Base-by-base conservation (phyloP, 2,329 filamentous ascomycete genomes). In the Nothophoma quercina region DNA sequence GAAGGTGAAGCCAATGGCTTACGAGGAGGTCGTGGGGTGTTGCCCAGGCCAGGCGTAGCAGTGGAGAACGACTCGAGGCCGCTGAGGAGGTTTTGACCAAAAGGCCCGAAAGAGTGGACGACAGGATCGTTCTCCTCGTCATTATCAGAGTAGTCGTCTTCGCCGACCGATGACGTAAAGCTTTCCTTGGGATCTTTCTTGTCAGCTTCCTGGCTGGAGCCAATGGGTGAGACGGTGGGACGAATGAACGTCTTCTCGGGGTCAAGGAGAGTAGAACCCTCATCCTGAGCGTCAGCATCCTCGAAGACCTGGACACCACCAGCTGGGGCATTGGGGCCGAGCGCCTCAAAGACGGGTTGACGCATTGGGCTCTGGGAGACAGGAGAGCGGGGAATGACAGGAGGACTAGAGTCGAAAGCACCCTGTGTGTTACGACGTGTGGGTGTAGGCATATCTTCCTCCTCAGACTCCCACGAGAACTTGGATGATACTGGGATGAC, bases 41-140 rank as follows among this genome's bases (percentile, higher is more conserved):
- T 72, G 64, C 62, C 73, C 62, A 52, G 69, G 16, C 47, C 58
- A 19, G 89, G 89, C 7, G 90, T 90, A 45, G 64, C 59, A 34
- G 78, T 80, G 4, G 90, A 83, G 78, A 97, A 89, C 2, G 89
- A 90, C 18, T 90, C 89, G 72, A 97, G 83, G 21, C 90, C 87
- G 56, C 85, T 85, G n/a, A 93, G 86, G 29, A 96, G 81, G 69
- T 96, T 91, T 46, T 90, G 89, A 33, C 91, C 92, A 68, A 90
- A 96, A 1, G 92, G 91, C 13, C 92, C 93, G 62, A 97, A 97
- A 0, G 93, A 96, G 74, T 95, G 90, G 15, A 97, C 81, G 47
- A 96, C 87, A 2, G 93, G 93, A 63, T 98, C 95, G 59, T 97
- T 97, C 75, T 98, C 93, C 78, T 97, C 93, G 93, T 89, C 72